phyloP scores from a whole-genome alignment of 2,329 filamentous ascomycete genomes.

The Amylocarpus encephaloides region DNA sequence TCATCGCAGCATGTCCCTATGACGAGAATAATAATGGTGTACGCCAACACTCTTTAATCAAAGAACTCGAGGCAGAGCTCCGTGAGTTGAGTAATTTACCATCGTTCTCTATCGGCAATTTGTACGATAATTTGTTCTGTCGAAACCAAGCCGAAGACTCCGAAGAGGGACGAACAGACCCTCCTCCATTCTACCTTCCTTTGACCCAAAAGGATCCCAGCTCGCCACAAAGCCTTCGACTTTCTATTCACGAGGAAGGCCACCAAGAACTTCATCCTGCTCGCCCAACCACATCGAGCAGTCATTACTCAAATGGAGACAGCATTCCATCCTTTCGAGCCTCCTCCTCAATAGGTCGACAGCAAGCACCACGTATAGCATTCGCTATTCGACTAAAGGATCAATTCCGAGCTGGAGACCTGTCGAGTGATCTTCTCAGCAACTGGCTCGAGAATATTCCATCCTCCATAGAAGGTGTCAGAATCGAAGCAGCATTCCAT shows the following conservation, averaged over 20 bases:
- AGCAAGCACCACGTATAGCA: slow-evolving; percentile 17
- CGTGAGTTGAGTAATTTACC: slow-evolving; percentile 17
- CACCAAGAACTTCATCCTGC: slow-evolving; percentile 11
- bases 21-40: slow-evolving; percentile 1
- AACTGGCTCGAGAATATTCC: slow-evolving; percentile 20
- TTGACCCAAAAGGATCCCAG: slow-evolving; percentile 11
- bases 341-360: slow-evolving; percentile 9
- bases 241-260: slow-evolving; percentile 10
- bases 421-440: slow-evolving; percentile 17
- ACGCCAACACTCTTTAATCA: slow-evolving; percentile 11
- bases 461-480: slow-evolving; percentile 18
- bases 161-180: slow-evolving; percentile 8
- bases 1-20: slow-evolving; percentile 18
- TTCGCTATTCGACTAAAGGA: slow-evolving; percentile 20
- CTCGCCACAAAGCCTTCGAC: slow-evolving; percentile 19
- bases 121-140: slow-evolving; percentile 22
- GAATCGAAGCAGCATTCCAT: slow-evolving; percentile 22
- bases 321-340: slow-evolving; percentile 14
- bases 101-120: slow-evolving; percentile 20
- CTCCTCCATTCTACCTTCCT: slow-evolving; percentile 14
- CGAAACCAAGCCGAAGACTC: slow-evolving; percentile 12
- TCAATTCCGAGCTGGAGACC: slow-evolving; percentile 12
- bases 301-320: neutral
- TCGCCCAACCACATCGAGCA: neutral
- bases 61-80: slow-evolving; percentile 15